phyloP scores from a whole-genome alignment of 2,329 filamentous ascomycete genomes.

The Colletotrichum lentis region DNA sequence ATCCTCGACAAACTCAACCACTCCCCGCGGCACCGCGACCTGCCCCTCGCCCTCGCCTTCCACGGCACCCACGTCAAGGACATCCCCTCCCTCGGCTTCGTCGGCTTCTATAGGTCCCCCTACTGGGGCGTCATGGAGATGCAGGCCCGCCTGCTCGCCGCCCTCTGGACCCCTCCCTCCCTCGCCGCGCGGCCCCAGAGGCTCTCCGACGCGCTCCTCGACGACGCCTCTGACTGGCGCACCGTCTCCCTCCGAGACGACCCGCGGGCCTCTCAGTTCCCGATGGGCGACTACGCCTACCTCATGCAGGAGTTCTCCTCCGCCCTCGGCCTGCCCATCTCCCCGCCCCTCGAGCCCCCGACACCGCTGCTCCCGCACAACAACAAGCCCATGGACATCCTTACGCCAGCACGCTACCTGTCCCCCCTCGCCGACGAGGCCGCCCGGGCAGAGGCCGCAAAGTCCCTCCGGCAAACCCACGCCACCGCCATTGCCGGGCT shows the following conservation, averaged over 20 bases:
- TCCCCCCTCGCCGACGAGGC: slow-evolving; percentile 49
- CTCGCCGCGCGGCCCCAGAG: slow-evolving; percentile 40
- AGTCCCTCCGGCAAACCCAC: slow-evolving; percentile 58
- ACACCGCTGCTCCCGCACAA: slow-evolving; percentile 53
- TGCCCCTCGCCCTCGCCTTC: slow-evolving; percentile 73
- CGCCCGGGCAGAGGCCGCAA: slow-evolving; percentile 50
- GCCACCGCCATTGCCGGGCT: slow-evolving; percentile 53
- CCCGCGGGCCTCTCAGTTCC: slow-evolving; percentile 71
- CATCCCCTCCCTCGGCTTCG: slow-evolving; percentile 74
- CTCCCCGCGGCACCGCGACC: slow-evolving; percentile 60
- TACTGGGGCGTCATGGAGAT: slow-evolving; percentile 91
- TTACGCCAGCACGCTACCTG: slow-evolving; percentile 65
- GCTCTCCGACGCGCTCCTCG: slow-evolving; percentile 52
- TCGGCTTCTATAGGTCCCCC: slow-evolving; percentile 84
- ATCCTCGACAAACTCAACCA: slow-evolving; percentile 67
- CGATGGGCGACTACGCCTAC: slow-evolving; percentile 83
- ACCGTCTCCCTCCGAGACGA: slow-evolving; percentile 62
- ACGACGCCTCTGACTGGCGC: slow-evolving; percentile 55
- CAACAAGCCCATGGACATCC: slow-evolving; percentile 58
- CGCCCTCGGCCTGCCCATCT: slow-evolving; percentile 62
- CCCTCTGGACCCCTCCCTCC: slow-evolving; percentile 61
- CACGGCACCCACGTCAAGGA: slow-evolving; percentile 69
- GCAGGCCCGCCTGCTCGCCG: slow-evolving; percentile 75
- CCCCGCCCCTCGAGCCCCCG: slow-evolving; percentile 44
- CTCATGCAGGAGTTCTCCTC: slow-evolving; percentile 75